Conservation (phyloP, 768 basidiomycete species). For the Russula olivacea region DNA sequence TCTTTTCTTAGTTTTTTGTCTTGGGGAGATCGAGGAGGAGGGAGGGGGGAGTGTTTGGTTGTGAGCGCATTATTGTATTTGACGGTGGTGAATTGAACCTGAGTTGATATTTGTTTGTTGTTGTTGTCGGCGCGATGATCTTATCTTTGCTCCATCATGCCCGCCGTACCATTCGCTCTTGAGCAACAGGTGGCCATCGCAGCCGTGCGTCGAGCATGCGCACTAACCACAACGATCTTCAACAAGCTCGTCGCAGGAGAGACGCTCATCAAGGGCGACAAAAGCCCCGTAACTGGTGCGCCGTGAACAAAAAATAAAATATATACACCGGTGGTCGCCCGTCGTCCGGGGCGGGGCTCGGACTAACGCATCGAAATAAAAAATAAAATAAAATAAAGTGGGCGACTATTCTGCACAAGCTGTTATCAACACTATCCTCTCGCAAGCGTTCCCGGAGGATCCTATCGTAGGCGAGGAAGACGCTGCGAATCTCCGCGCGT, state of each 20-base stretch:
- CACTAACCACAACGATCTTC: slow-evolving; percentile 80
- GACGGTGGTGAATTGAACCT: background rate
- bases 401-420: slow-evolving; percentile 95
- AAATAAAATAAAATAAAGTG: slow-evolving; percentile 40
- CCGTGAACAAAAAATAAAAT: background rate
- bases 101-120: background rate
- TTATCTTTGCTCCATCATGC: slow-evolving; percentile 36
- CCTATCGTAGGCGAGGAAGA: slow-evolving; percentile 95
- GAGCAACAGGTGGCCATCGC: slow-evolving; percentile 81
- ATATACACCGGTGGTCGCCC: background rate
- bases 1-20: background rate
- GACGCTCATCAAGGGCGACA: slow-evolving; percentile 85
- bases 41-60: background rate
- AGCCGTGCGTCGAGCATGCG: slow-evolving; percentile 83
- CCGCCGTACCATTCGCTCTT: slow-evolving; percentile 45
- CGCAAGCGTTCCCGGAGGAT: slow-evolving; percentile 73
- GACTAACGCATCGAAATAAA: background rate
- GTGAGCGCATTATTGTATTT: slow-evolving; percentile 1
- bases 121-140: background rate
- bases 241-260: slow-evolving; percentile 78
- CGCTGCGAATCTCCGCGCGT: slow-evolving; percentile 63
- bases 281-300: slow-evolving; percentile 59
- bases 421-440: slow-evolving; percentile 77
- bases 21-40: background rate
- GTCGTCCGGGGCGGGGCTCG: too few relatives aligned